Evolutionary conservation across 225 moss, liverwort and hornwort species (phyloP).

Genomic region (Lunularia cruciata): DNA sequence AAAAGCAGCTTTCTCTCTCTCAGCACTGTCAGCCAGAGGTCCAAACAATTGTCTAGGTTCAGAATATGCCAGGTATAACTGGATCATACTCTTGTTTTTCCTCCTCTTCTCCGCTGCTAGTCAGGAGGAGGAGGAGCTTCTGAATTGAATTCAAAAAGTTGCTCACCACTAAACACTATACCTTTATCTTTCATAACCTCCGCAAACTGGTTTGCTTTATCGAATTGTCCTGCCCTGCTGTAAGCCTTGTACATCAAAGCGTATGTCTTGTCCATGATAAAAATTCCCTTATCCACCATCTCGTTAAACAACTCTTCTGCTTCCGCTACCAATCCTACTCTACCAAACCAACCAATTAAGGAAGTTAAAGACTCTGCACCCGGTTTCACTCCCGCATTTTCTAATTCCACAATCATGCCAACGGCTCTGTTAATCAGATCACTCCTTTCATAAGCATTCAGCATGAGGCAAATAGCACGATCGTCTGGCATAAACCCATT

Average conservation of each 20-base stretch:
- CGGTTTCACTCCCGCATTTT: slow-evolving; percentile 53
- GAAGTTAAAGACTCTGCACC: slow-evolving; percentile 62
- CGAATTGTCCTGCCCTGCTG: slow-evolving; percentile 29
- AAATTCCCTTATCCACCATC: slow-evolving; percentile 30
- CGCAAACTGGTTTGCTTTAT: slow-evolving; percentile 28
- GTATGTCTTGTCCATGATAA: slow-evolving; percentile 31
- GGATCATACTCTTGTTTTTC: no score
- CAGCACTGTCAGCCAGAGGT: no score
- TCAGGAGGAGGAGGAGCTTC: slow-evolving; percentile 1
- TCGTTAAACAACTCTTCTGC: slow-evolving; percentile 56
- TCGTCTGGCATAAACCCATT: slow-evolving; percentile 71
- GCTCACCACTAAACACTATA: slow-evolving; percentile 17
- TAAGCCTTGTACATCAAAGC: slow-evolving; percentile 43
- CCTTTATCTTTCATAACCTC: slow-evolving; percentile 33
- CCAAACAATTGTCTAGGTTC: no score
- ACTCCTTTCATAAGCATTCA: slow-evolving; percentile 63
- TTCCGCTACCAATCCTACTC: slow-evolving; percentile 64
- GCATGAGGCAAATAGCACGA: slow-evolving; percentile 58
- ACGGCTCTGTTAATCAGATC: slow-evolving; percentile 60
- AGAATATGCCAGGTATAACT: no score
- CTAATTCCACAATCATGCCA: slow-evolving; percentile 59
- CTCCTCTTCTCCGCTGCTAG: no score
- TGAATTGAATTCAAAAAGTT: slow-evolving; percentile 15
- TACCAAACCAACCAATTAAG: slow-evolving; percentile 62
- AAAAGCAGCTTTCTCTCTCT: no score